Base-by-base conservation (phyloP, 2,329 filamentous ascomycete genomes). In the Alternaria burnsii region DNA sequence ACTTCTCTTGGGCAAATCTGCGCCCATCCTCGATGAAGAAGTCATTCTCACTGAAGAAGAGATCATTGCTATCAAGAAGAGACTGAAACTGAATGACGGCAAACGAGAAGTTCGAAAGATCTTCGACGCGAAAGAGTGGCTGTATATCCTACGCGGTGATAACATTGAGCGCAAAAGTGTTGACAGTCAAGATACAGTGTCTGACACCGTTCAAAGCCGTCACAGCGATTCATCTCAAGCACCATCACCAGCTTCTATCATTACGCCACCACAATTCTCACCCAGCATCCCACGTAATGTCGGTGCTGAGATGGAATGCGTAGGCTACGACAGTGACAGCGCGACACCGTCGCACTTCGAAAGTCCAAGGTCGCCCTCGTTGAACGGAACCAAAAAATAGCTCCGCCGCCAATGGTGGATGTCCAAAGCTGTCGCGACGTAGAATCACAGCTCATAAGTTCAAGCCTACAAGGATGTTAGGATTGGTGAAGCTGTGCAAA, bases 101-200 rank as follows among this genome's bases (percentile, higher is more conserved):
- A 60, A 28, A n/a, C 7, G n/a, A 36, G 4, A 22, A 14, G 5
- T 52, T 22, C 41, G 52, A 5, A 51, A 26, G 16, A 56, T 24
- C 22, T 26, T 60, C 1, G 24, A 20, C 16, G 41, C 24, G 14
- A 14, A 46, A 7, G 58, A 60, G n/a, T 60, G 58, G 52, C 24
- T 14, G 4, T 56, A 47, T 4, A 56, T 60, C 18, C 12, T 60
- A 10, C 58, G 16, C 16, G 58, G 58, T 3, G 30, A 56, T 4
- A 5, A 32, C 11, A 32, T 30, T 6, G 44, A 47, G 10, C 26
- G 20, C 18, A 34, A 2, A 4, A 7, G 44, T 1, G n/a, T 5
- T 10, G 20, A 26, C 2, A 6, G 14, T 34, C 44, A 32, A 9
- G 11, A 14, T 7, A 10, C 16, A 38, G 16, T n/a, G 4, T 40